Base-by-base conservation (phyloP, 164 flowering plant genomes). In the Houttuynia cordata region DNA sequence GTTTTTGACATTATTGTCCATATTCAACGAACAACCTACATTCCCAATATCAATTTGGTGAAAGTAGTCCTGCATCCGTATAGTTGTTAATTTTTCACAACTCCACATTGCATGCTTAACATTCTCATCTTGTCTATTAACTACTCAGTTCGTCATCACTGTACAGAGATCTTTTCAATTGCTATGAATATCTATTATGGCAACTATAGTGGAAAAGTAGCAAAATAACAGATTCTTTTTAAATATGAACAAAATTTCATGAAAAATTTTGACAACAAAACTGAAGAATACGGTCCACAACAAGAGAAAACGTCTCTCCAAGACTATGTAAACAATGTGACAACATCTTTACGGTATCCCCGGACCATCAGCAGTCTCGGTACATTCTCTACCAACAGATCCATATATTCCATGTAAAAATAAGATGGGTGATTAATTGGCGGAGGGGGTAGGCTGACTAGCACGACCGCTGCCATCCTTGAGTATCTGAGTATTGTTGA, bases 341-440 rank as follows among this genome's bases (percentile, higher is more conserved):
- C 96, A 53, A 94, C 99, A 68, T 89, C 96, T 83, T 76, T 79
- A n/a, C 89, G 78, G 58, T 94, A 94, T 34, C 99, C 99, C 72
- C 99, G 76, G 19, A 91, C 99, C 14, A 94, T 91, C 78, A 91
- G 72, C 64, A 94, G 80, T 81, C 99, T 81, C 0, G 89, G 93
- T 37, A 94, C 85, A 64, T 94, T 91, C 74, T 88, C 97, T 15
- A 87, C 96, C 75, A 91, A 78, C 59, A 90, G 61, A 77, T 94
- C 99, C 93, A 94, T 80, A 68, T 94, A 94, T 64, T 94, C 99
- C 99, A 94, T 94, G 79, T 86, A 94, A 69, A 87, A 94, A 64
- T 85, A 94, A 0, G 96, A 68, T 0, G 99, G 99, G 59, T 94
- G 97, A 70, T 73, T 83, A 42, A 72, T 8, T 0, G 99, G 99